Base-by-base conservation (phyloP, 768 basidiomycete species). In the Fistulinella prunicolor region DNA sequence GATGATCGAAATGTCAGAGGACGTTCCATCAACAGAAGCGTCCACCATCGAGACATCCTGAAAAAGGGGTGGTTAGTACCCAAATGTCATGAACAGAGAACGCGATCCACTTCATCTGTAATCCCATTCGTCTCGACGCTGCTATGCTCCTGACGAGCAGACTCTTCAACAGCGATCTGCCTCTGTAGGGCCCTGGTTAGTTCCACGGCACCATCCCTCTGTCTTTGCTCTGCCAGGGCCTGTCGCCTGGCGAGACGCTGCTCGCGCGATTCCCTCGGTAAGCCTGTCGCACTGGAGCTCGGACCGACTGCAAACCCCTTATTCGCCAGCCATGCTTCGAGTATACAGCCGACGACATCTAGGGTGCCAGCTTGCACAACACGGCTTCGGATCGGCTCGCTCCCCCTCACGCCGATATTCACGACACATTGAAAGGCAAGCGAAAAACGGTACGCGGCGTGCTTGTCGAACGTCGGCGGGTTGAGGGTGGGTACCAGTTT, bases 341-440 rank as follows among this genome's bases (percentile, higher is more conserved):
- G 77, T 20, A 97, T 88, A 53, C 90, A 91, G 6, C 92, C 93
- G 1, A 96, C 94, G 5, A 96, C 89, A 55, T 94, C 90, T 22
- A 97, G 74, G 0, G 92, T 91, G 16, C 95, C 94, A 0, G 94
- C 93, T 68, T 96, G 91, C 5, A 97, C 95, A 16, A 97, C 94
- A 9, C 94, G 78, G 55, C 86, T 86, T 37, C 95, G 74, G 59
- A 97, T 94, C 17, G 83, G 82, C 67, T 98, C 94, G 48, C 82
- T 87, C n/a, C 95, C 95, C 24, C 95, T 75, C 0, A 98, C 94
- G 30, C 95, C 95, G 59, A 97, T 92, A 67, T 99, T 98, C 53
- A 94, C 94, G 38, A 98, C 84, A 60, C 92, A 96, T 63, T 97
- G 94, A 63, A 99, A 94, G 1, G 95, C 95, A 49, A 97, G 81